phyloP scores from a whole-genome alignment of 2,329 filamentous ascomycete species.

The Coniochaeta sp. region DNA sequence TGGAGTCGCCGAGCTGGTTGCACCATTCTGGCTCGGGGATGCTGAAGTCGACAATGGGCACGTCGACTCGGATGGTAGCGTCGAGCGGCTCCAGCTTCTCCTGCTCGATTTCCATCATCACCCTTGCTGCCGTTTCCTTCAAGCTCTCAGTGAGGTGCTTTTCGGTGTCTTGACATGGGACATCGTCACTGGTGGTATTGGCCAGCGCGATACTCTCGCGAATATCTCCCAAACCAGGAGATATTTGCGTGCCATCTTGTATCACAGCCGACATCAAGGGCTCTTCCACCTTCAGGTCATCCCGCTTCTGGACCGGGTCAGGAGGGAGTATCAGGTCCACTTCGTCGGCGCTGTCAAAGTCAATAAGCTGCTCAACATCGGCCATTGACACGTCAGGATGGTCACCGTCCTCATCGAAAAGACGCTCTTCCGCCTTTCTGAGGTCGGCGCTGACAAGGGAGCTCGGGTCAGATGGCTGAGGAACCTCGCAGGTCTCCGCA shows the following conservation, averaged over 20 bases:
- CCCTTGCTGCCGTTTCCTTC: conserved; percentile 6
- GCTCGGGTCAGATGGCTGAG: conserved; percentile 12
- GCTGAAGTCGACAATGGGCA: conserved; percentile 21
- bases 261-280: neutral
- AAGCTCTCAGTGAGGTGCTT: conserved; percentile 10
- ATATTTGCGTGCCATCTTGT: neutral
- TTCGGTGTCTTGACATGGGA: conserved; percentile 4
- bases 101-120: conserved; percentile 17
- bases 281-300: neutral
- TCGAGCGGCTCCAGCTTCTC: conserved; percentile 19
- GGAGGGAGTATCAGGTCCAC: neutral
- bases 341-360: neutral
- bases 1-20: conserved; percentile 6
- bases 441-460: conserved; percentile 15
- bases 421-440: conserved; percentile 11
- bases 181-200: neutral
- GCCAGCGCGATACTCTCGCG: neutral
- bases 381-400: conserved; percentile 10
- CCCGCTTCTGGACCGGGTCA: neutral
- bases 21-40: conserved; percentile 17
- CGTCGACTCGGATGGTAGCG: conserved; percentile 14
- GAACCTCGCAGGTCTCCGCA: conserved; percentile 10
- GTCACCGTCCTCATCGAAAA: conserved; percentile 13
- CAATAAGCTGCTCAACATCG: neutral
- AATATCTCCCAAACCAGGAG: neutral